Conservation (phyloP, 306 rosid genomes). For the Elaeagnus macrophylla region DNA sequence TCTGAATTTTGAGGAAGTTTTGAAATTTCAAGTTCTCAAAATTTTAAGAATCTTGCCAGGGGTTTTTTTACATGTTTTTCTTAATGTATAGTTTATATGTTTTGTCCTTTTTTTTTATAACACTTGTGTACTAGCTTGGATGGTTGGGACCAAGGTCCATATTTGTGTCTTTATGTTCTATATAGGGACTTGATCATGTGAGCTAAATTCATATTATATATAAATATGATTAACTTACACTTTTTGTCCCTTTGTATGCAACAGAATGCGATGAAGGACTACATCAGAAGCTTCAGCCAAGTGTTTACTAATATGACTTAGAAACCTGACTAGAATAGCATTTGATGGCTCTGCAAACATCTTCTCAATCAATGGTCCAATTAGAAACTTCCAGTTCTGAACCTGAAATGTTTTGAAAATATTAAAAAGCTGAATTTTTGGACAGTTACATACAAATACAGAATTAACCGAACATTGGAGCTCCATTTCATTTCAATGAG, state of each 20-base stretch:
- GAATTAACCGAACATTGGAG: too few species aligned
- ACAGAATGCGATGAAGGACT: slow-evolving; percentile 52
- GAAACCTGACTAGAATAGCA: slow-evolving; percentile 59
- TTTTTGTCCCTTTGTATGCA: slow-evolving; percentile 45
- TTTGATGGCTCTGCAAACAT: slow-evolving; percentile 89
- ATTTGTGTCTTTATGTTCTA: too few species aligned
- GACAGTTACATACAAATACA: too few species aligned
- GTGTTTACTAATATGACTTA: slow-evolving; percentile 63
- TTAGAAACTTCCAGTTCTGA: slow-evolving; percentile 58
- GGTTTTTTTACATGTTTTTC: neutral
- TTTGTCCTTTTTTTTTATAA: too few species aligned
- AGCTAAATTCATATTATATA: too few species aligned
- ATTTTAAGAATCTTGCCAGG: neutral
- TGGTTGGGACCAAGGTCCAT: too few species aligned
- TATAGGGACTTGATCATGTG: too few species aligned
- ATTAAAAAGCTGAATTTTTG: slow-evolving; percentile 12
- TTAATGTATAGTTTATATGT: too few species aligned
- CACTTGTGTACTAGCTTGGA: too few species aligned
- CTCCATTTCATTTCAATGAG: too few species aligned
- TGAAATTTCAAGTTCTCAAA: too few species aligned
- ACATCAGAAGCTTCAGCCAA: slow-evolving; percentile 59
- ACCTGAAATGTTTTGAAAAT: slow-evolving; percentile 38
- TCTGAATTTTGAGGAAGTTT: too few species aligned
- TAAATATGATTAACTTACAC: slow-evolving; percentile 43
- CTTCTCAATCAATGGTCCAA: slow-evolving; percentile 74